Conservation (phyloP, 176 grass and related monocot species). For the Thalia dealbata region DNA sequence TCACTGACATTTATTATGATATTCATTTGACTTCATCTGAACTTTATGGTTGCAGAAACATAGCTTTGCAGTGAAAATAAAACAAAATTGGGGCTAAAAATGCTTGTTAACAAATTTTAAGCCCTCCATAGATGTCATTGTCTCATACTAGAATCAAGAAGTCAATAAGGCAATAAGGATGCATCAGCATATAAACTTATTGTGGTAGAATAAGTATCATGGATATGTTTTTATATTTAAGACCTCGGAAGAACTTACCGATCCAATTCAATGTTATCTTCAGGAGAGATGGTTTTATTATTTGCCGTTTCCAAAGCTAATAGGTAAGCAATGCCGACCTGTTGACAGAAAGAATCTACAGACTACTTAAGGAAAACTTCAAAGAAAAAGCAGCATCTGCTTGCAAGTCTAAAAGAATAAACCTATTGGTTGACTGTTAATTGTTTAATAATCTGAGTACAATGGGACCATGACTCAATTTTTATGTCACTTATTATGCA, state of each 20-base stretch:
- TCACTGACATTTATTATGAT: background rate
- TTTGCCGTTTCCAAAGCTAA: slow-evolving; percentile 82
- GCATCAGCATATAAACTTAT: slow-evolving; percentile 4
- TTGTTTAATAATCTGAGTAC: background rate
- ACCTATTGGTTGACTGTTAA: background rate
- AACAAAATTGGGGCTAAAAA: background rate
- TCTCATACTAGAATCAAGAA: background rate
- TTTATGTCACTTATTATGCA: background rate
- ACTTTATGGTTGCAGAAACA: background rate
- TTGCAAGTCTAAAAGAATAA: background rate
- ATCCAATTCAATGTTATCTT: slow-evolving; percentile 83
- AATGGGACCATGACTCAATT: background rate
- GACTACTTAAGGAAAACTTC: background rate
- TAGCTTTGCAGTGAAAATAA: background rate
- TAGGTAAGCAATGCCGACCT: slow-evolving; percentile 96
- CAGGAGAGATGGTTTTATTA: slow-evolving; percentile 37
- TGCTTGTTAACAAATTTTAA: background rate
- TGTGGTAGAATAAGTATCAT: background rate
- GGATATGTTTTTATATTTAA: background rate
- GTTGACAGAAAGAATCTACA: slow-evolving; percentile 5
- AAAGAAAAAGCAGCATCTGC: background rate
- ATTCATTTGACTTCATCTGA: background rate
- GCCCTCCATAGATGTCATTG: background rate
- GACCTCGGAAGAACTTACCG: slow-evolving; percentile 40
- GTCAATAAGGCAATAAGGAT: background rate